phyloP scores from a whole-genome alignment of 2,329 filamentous ascomycete species.

The Colletotrichum truncatum region DNA sequence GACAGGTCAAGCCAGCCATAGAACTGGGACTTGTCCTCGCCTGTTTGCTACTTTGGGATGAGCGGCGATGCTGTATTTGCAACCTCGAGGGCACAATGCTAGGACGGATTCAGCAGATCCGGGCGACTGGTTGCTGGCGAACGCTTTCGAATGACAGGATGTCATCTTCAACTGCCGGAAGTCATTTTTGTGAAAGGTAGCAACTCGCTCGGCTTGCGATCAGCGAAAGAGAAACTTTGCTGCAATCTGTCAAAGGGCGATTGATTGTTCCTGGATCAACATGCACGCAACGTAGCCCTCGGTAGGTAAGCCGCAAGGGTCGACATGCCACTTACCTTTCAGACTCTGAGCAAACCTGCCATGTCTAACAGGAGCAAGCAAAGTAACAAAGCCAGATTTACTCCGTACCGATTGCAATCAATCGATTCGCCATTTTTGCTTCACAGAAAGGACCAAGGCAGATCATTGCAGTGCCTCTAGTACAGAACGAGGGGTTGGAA shows the following conservation, averaged over 20 bases:
- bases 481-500: slow-evolving; percentile 18
- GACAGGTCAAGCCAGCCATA: not conserved
- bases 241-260: not conserved
- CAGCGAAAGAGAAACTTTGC: not conserved
- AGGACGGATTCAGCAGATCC: not conserved
- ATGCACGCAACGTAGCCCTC: slow-evolving; percentile 13
- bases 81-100: not conserved
- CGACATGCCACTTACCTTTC: not conserved
- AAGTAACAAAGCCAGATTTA: not conserved
- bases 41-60: not conserved
- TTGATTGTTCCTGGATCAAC: slow-evolving; percentile 6
- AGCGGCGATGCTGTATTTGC: slow-evolving; percentile 12
- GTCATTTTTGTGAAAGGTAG: not conserved
- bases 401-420: not conserved
- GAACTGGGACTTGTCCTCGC: not conserved
- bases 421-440: not conserved
- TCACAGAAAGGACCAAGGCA: not conserved
- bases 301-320: slow-evolving; percentile 2
- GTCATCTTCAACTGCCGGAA: not conserved
- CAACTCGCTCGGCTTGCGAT: slow-evolving; percentile 2
- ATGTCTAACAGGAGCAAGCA: not conserved
- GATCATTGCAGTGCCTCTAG: slow-evolving; percentile 17
- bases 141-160: not conserved
- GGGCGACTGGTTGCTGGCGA: not conserved
- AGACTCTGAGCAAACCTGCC: not conserved